A percentile compares a stretch with the other conserved stretches of the same genome.
Conservation (phyloP, 148 eudicot species). For the Arbutus unedo region DNA sequence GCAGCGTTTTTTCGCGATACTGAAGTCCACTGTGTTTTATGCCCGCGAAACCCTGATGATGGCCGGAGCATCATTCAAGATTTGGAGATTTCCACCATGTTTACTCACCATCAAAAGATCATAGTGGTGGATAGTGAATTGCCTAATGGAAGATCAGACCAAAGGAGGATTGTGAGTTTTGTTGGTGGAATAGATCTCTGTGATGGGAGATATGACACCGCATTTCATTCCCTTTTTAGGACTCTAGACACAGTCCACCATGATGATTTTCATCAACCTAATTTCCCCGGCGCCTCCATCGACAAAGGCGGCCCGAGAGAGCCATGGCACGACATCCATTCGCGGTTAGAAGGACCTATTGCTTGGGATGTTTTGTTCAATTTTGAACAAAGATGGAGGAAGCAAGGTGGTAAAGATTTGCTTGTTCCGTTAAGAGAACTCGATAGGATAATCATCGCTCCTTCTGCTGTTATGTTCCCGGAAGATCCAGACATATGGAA, state of each 20-base stretch:
- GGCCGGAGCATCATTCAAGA: constrained; percentile 39
- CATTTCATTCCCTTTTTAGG: constrained; percentile 45
- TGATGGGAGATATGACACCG: constrained; percentile 59
- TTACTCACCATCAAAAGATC: constrained; percentile 56
- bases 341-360: constrained; percentile 43
- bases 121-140: constrained; percentile 43
- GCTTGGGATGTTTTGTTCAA: constrained; percentile 56
- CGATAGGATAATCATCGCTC: constrained; percentile 34
- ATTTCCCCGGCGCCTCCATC: constrained; percentile 32
- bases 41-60: constrained; percentile 47
- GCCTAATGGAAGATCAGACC: constrained; percentile 31
- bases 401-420: constrained; percentile 37
- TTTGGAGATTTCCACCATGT: constrained; percentile 37
- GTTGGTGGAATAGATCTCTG: constrained; percentile 58
- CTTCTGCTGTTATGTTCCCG: constrained; percentile 37
- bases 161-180: constrained; percentile 46
- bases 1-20: constrained; percentile 30
- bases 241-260: constrained; percentile 42
- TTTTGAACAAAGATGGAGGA: constrained; percentile 57
- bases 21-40: constrained; percentile 42
- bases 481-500: constrained; percentile 46
- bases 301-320: constrained; percentile 59
- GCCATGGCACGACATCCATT: constrained; percentile 65
- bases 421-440: constrained; percentile 37
- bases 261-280: constrained; percentile 54